Evolutionary conservation across 495 filamentous ascomycete species (phyloP).

Genomic region (Amniculicola lignicola): DNA sequence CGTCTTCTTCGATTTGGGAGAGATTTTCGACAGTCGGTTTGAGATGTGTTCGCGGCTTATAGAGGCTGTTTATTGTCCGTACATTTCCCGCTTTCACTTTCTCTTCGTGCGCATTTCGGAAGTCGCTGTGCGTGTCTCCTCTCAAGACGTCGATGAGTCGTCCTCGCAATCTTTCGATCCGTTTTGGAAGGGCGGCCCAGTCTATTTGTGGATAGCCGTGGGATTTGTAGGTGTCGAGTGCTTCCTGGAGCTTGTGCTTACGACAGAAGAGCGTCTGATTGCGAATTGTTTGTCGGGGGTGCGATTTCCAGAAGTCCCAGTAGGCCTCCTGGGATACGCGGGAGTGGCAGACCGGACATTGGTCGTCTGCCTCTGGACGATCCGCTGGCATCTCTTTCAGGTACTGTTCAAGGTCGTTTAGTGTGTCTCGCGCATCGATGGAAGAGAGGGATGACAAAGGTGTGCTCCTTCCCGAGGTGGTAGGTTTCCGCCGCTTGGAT

Average conservation of each 20-base stretch:
- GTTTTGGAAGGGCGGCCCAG: slow-evolving; percentile 65
- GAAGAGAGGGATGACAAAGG: neutral
- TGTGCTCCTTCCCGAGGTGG: neutral
- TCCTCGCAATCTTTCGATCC: slow-evolving; percentile 56
- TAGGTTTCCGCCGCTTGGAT: too few species aligned
- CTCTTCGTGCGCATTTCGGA: slow-evolving; percentile 57
- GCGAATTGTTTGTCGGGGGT: slow-evolving; percentile 13
- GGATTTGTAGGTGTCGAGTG: slow-evolving; percentile 57
- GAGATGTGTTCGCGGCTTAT: neutral
- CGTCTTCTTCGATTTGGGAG: neutral
- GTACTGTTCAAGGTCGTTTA: slow-evolving; percentile 8
- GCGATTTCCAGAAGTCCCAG: neutral
- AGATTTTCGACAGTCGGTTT: neutral
- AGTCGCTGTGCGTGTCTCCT: slow-evolving; percentile 56
- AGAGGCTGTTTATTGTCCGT: neutral
- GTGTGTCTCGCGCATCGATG: neutral
- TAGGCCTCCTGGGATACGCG: neutral
- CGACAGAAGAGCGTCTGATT: slow-evolving; percentile 61
- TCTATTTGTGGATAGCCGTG: slow-evolving; percentile 75
- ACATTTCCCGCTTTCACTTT: slow-evolving; percentile 31
- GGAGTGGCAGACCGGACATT: slow-evolving; percentile 19
- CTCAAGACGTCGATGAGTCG: slow-evolving; percentile 59
- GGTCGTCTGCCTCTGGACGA: neutral
- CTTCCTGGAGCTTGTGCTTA: slow-evolving; percentile 60
- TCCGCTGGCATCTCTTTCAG: neutral